These are phyloP conservation scores for Naganishia randhawae DNA, from an alignment of 768 basidiomycete species.

Conservation along the genomic window DNA sequence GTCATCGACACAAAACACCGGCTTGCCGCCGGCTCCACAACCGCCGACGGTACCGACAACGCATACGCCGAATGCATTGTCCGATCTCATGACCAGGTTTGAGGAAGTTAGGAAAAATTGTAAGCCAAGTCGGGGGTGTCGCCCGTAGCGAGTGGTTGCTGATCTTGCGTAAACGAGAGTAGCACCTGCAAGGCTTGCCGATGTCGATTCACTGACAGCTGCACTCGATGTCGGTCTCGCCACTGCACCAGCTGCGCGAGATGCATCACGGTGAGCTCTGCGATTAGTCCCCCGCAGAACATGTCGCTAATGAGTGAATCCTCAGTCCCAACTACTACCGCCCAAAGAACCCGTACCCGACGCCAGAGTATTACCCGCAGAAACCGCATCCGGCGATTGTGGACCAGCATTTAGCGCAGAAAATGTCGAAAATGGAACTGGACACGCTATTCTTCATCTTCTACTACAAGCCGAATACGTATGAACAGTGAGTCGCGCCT, in stretches of 20 bases:
- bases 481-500: constrained; percentile 75
- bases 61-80: constrained; percentile 53
- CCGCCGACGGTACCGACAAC: background rate
- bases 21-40: background rate
- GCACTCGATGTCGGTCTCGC: constrained; percentile 87
- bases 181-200: constrained; percentile 53
- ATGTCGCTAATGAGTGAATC: background rate
- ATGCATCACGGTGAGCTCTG: constrained; percentile 77
- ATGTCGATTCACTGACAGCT: constrained; percentile 84
- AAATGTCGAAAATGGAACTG: constrained; percentile 86
- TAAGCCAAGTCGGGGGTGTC: constrained; percentile 44
- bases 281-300: background rate
- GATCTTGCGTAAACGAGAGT: background rate
- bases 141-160: background rate
- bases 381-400: constrained; percentile 63
- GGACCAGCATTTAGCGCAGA: constrained; percentile 60
- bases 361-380: constrained; percentile 94
- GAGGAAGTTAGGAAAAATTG: constrained; percentile 97
- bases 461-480: constrained; percentile 94
- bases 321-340: constrained; percentile 91
- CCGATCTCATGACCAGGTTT: constrained; percentile 88
- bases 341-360: constrained; percentile 82
- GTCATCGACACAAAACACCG: background rate
- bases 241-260: constrained; percentile 83
- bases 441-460: constrained; percentile 99